phyloP scores from a whole-genome alignment of 1,284 basidiomycete species.

The Ceratobasidium theobromae region DNA sequence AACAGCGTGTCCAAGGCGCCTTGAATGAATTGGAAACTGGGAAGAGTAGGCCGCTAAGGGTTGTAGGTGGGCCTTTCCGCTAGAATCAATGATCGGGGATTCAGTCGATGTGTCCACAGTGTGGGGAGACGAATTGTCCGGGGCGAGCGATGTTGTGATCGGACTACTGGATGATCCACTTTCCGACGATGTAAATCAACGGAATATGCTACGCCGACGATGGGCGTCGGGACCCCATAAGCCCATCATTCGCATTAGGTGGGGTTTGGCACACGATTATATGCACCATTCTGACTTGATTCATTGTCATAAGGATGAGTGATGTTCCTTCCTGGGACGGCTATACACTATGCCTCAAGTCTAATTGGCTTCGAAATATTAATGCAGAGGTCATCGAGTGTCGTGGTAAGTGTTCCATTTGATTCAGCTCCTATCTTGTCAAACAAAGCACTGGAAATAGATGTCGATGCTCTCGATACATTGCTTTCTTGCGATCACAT shows the following conservation, averaged over 20 bases:
- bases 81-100: background rate
- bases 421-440: background rate
- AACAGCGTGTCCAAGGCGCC: background rate
- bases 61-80: constrained; percentile 1
- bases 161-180: constrained; percentile 24
- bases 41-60: constrained; percentile 10
- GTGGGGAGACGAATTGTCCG: constrained; percentile 26
- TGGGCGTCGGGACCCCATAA: background rate
- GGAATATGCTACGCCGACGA: constrained; percentile 18
- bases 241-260: constrained; percentile 14
- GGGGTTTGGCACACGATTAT: background rate
- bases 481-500: constrained; percentile 28
- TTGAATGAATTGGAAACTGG: constrained; percentile 28
- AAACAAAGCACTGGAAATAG: background rate
- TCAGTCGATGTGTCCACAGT: background rate
- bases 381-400: constrained; percentile 28
- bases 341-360: constrained; percentile 1
- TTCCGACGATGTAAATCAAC: constrained; percentile 7
- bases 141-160: constrained; percentile 19
- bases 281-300: background rate
- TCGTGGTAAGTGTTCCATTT: background rate
- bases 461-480: background rate
- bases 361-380: constrained; percentile 21
- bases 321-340: background rate
- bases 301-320: background rate